These are phyloP conservation scores for Plasmodium cynomolgi DNA, from an alignment of 169 alveolate genomes.

Conservation along the genomic window DNA sequence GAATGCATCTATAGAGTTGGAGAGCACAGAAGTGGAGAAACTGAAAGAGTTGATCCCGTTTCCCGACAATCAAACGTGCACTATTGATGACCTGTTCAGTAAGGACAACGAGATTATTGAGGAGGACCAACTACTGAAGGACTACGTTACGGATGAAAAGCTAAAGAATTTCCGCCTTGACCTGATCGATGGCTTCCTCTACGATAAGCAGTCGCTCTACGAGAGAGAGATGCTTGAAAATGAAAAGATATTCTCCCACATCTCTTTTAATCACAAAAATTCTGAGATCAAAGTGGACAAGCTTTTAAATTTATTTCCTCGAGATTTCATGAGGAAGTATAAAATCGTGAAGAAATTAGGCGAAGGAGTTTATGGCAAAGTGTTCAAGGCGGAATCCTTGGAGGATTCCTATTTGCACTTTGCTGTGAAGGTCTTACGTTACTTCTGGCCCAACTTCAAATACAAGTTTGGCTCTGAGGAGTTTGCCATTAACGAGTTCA, in stretches of 20 bases:
- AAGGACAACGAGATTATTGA: slow-evolving; percentile 1
- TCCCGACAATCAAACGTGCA: not conserved
- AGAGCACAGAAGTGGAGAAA: slow-evolving; percentile 39
- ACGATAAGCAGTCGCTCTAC: slow-evolving; percentile 62
- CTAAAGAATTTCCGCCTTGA: slow-evolving; percentile 31
- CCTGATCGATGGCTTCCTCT: slow-evolving; percentile 34
- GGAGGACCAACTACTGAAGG: slow-evolving; percentile 2
- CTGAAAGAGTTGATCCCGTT: slow-evolving; percentile 22
- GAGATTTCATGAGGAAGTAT: slow-evolving; percentile 73
- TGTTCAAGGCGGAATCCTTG: slow-evolving; percentile 75
- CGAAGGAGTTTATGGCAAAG: slow-evolving; percentile 87
- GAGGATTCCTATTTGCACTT: slow-evolving; percentile 61
- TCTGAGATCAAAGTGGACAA: slow-evolving; percentile 33
- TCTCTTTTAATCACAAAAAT: slow-evolving; percentile 43
- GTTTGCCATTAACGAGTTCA: slow-evolving; percentile 62
- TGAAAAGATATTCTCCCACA: slow-evolving; percentile 35
- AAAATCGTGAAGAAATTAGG: slow-evolving; percentile 80
- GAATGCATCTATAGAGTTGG: slow-evolving; percentile 3
- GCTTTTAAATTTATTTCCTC: slow-evolving; percentile 55
- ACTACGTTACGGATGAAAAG: slow-evolving; percentile 61
- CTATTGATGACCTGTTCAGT: slow-evolving; percentile 4
- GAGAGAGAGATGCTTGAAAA: slow-evolving; percentile 68
- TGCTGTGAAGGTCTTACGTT: slow-evolving; percentile 49
- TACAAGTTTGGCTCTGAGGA: slow-evolving; percentile 68
- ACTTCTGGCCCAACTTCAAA: slow-evolving; percentile 69